A percentile compares a stretch with the other conserved stretches of the same genome.
Conservation (phyloP, 805 yeast genomes). For the Monosporozyma aerobia region DNA sequence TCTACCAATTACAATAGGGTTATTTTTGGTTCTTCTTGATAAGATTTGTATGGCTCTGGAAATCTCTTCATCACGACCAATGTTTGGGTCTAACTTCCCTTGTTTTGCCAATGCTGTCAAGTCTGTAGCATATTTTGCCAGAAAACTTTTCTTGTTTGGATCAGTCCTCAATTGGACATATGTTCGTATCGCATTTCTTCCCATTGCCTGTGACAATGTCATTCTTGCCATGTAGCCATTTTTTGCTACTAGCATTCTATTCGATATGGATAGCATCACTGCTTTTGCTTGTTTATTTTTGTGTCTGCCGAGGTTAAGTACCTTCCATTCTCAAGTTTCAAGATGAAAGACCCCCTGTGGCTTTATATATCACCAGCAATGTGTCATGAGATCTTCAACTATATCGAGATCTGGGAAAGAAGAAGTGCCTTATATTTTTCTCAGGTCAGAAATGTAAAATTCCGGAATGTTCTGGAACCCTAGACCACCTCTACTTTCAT, state of each 20-base stretch:
- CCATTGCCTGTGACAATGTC: background rate
- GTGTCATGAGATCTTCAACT: background rate
- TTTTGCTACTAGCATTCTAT: background rate
- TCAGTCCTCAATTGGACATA: slow-evolving; percentile 31
- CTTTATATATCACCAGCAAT: background rate
- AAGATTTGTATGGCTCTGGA: slow-evolving; percentile 85
- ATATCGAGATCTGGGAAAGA: background rate
- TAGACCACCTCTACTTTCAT: background rate
- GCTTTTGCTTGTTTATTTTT: background rate
- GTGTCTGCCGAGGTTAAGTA: too few relatives aligned
- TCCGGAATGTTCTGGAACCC: slow-evolving; percentile 2
- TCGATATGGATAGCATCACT: background rate
- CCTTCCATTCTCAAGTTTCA: too few relatives aligned
- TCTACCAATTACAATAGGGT: slow-evolving; percentile 88
- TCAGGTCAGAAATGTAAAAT: background rate
- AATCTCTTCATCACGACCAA: slow-evolving; percentile 94
- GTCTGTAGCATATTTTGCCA: slow-evolving; percentile 79
- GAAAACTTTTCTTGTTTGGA: slow-evolving; percentile 55
- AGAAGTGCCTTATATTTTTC: background rate
- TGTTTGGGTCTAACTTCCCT: slow-evolving; percentile 92
- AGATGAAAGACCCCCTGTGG: background rate
- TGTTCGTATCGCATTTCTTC: background rate
- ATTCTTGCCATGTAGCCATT: background rate
- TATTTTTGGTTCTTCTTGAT: slow-evolving; percentile 88
- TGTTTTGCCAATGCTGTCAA: slow-evolving; percentile 77